A percentile compares a stretch with the other conserved stretches of the same genome.
phyloP scores from a whole-genome alignment of 169 alveolate species.

The Plasmodium malariae region DNA sequence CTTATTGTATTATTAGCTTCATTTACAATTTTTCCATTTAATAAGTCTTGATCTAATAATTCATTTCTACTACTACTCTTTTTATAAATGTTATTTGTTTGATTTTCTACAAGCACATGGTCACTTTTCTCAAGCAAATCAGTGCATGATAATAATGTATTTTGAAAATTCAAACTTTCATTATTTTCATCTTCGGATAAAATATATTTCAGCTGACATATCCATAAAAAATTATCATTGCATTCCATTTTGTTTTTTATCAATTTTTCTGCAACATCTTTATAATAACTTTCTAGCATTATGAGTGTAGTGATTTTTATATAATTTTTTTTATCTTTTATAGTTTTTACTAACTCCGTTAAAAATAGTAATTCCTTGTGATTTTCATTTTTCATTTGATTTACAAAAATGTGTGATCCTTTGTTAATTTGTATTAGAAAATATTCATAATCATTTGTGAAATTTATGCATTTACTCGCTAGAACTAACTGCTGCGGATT shows the following conservation, averaged over 20 bases:
- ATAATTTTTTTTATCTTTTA: slow-evolving; percentile 71
- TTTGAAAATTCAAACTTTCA: slow-evolving; percentile 13
- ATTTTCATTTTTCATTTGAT: slow-evolving; percentile 67
- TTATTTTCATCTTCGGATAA: slow-evolving; percentile 43
- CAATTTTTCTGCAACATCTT: slow-evolving; percentile 76
- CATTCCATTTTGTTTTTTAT: slow-evolving; percentile 75
- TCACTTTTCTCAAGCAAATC: slow-evolving; percentile 28
- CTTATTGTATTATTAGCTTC: neutral
- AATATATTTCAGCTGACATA: slow-evolving; percentile 64
- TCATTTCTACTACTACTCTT: slow-evolving; percentile 26
- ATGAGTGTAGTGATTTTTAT: slow-evolving; percentile 68
- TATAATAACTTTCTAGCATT: slow-evolving; percentile 66
- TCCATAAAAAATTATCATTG: slow-evolving; percentile 64
- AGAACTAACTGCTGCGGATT: slow-evolving; percentile 64
- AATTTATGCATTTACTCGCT: slow-evolving; percentile 63
- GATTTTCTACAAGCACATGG: neutral
- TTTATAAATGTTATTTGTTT: slow-evolving; percentile 10
- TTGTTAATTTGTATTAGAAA: slow-evolving; percentile 68
- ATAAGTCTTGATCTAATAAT: neutral
- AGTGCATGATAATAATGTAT: neutral
- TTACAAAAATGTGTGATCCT: slow-evolving; percentile 72
- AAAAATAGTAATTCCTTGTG: slow-evolving; percentile 47
- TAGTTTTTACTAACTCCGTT: slow-evolving; percentile 64
- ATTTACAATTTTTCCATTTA: neutral
- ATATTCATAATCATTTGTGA: slow-evolving; percentile 75